phyloP scores from a whole-genome alignment of 768 basidiomycete genomes.

The Termitomyces sp. region DNA sequence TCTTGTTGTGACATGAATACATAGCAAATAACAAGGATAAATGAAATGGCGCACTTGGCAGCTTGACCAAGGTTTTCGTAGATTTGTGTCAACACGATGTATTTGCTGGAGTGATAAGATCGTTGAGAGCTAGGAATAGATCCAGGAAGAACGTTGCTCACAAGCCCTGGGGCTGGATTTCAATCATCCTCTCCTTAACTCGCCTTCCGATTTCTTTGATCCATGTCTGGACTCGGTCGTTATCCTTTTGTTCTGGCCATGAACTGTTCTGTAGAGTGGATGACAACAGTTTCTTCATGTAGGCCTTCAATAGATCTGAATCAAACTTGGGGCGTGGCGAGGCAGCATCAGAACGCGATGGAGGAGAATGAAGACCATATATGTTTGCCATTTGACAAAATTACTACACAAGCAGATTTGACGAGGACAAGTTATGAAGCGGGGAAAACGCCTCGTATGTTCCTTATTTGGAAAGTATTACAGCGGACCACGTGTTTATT shows the following conservation, averaged over 20 bases:
- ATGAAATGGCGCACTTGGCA: conserved; percentile 56
- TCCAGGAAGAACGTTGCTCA: conserved; percentile 36
- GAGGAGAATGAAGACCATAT: conserved; percentile 58
- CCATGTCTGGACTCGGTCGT: conserved; percentile 68
- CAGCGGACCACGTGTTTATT: conserved; percentile 19
- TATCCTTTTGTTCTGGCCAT: conserved; percentile 70
- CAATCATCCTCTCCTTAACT: conserved; percentile 82
- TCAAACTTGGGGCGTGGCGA: conserved; percentile 67
- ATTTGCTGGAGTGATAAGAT: conserved; percentile 55
- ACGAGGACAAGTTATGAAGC: not conserved
- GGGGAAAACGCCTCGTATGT: conserved; percentile 6
- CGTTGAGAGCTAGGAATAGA: conserved; percentile 9
- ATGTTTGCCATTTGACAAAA: conserved; percentile 15
- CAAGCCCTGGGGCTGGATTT: conserved; percentile 81
- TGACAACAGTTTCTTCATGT: conserved; percentile 79
- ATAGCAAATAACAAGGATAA: conserved; percentile 8
- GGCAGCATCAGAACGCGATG: conserved; percentile 58
- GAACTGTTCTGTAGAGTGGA: conserved; percentile 59
- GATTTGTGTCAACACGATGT: conserved; percentile 81
- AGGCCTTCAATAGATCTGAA: conserved; percentile 65
- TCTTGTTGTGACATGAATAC: conserved; percentile 33
- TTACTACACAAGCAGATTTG: not conserved
- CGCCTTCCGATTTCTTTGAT: conserved; percentile 84
- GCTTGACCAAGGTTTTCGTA: conserved; percentile 85
- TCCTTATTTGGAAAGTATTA: conserved; percentile 17